These are phyloP conservation scores for Nothophytophthora sp. DNA, from an alignment of 352 stramenopile species.

Conservation along the genomic window DNA sequence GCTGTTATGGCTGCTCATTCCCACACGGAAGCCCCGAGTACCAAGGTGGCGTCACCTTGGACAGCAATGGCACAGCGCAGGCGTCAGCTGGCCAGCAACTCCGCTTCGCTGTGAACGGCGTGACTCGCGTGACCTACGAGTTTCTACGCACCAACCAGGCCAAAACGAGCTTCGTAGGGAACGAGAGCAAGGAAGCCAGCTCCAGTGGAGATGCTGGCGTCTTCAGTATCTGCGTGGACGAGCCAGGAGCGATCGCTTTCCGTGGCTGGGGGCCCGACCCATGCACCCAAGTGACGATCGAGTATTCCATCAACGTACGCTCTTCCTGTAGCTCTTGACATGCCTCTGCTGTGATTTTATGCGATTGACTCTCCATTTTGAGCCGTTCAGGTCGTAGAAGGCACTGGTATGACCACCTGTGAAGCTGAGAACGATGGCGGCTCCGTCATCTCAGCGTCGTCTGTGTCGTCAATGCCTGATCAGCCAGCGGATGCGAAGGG, in stretches of 20 bases:
- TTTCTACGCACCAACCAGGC: conserved; percentile 45
- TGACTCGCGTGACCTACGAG: conserved; percentile 49
- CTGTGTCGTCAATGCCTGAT: conserved; percentile 4
- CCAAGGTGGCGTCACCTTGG: conserved; percentile 38
- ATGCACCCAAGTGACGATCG: conserved; percentile 39
- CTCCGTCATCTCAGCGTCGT: conserved; percentile 2
- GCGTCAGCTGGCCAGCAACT: conserved; percentile 33
- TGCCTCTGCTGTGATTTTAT: not conserved
- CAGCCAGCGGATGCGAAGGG: not conserved
- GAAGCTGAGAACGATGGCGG: not conserved
- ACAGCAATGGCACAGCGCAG: conserved; percentile 20
- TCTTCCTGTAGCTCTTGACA: not conserved
- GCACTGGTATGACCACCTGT: conserved; percentile 10
- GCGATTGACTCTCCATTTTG: no score
- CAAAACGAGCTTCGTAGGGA: conserved; percentile 42
- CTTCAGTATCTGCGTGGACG: conserved; percentile 51
- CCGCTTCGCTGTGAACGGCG: conserved; percentile 31
- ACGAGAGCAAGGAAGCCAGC: conserved; percentile 23
- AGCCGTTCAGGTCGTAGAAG: conserved; percentile 24
- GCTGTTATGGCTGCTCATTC: conserved; percentile 53
- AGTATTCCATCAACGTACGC: conserved; percentile 26
- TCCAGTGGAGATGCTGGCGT: conserved; percentile 7
- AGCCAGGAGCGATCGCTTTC: conserved; percentile 38
- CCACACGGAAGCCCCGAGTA: conserved; percentile 33
- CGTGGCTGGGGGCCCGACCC: conserved; percentile 47